Conservation (phyloP, 345 rosid genomes). For the Eucalyptus grandis region DNA sequence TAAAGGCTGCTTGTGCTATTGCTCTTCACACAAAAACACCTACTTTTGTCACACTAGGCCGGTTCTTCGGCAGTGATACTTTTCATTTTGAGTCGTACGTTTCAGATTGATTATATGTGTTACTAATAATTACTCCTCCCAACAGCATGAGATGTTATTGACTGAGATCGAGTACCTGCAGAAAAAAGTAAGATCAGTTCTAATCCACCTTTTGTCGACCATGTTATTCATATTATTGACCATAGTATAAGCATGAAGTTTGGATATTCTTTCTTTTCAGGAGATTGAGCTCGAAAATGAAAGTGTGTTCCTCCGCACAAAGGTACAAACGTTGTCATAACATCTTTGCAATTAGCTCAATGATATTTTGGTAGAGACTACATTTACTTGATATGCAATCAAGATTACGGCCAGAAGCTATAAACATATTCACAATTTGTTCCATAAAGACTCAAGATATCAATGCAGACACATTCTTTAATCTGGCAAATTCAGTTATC, state of each 20-base stretch:
- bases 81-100: neutral
- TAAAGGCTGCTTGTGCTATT: neutral
- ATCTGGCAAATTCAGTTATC: neutral
- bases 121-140: neutral
- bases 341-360: neutral
- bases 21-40: neutral
- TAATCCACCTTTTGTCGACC: neutral
- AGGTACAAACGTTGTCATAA: constrained; percentile 21
- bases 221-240: neutral
- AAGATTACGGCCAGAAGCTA: neutral
- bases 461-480: neutral
- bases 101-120: neutral
- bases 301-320: constrained; percentile 62
- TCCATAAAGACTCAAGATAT: neutral
- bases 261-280: constrained; percentile 8
- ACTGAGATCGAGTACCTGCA: constrained; percentile 87
- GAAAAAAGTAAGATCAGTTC: constrained; percentile 48
- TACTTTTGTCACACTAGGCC: neutral
- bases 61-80: neutral
- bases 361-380: neutral
- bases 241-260: neutral
- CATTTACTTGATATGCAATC: neutral
- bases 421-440: neutral
- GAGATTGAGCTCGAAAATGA: constrained; percentile 93
- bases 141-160: constrained; percentile 90